Evolutionary conservation across 805 yeast genomes (phyloP).

Genomic region (Wickerhamomyces canadensis): DNA sequence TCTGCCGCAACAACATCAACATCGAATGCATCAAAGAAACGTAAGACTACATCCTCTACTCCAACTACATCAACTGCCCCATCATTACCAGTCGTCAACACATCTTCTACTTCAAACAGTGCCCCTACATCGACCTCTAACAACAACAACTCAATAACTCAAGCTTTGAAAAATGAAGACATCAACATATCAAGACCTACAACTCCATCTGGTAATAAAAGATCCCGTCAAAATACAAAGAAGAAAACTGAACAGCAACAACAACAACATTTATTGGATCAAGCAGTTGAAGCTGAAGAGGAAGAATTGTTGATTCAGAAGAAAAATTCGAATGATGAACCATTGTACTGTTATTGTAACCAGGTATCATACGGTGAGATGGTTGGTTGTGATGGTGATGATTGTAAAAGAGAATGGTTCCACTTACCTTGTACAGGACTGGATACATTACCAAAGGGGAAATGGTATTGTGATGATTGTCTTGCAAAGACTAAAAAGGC

Average conservation of each 20-base stretch:
- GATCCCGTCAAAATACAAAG: constrained; percentile 14
- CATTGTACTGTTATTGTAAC: constrained; percentile 91
- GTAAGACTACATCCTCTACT: constrained; percentile 2
- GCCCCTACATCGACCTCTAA: constrained; percentile 1
- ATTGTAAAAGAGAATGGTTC: constrained; percentile 92
- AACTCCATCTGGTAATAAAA: constrained; percentile 14
- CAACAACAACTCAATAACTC: background rate
- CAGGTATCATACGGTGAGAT: constrained; percentile 97
- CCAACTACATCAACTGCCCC: constrained; percentile 1
- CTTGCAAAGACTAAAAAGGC: constrained; percentile 24
- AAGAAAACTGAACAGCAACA: constrained; percentile 2
- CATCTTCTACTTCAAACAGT: background rate
- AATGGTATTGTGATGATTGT: constrained; percentile 78
- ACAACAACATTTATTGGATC: constrained; percentile 12
- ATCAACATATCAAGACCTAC: constrained; percentile 16
- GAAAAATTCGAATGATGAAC: constrained; percentile 45
- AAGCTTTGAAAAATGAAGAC: constrained; percentile 2
- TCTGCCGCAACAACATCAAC: constrained; percentile 18
- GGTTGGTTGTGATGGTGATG: constrained; percentile 98
- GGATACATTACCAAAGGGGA: constrained; percentile 79
- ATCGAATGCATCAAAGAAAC: constrained; percentile 9
- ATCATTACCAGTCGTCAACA: background rate
- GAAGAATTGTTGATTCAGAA: constrained; percentile 11
- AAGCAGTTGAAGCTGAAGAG: constrained; percentile 4
- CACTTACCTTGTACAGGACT: constrained; percentile 91